Percentiles rank a stretch among this genome's conserved stretches.
phyloP scores from a whole-genome alignment of 768 basidiomycete species.

The Phylloporus sp. region DNA sequence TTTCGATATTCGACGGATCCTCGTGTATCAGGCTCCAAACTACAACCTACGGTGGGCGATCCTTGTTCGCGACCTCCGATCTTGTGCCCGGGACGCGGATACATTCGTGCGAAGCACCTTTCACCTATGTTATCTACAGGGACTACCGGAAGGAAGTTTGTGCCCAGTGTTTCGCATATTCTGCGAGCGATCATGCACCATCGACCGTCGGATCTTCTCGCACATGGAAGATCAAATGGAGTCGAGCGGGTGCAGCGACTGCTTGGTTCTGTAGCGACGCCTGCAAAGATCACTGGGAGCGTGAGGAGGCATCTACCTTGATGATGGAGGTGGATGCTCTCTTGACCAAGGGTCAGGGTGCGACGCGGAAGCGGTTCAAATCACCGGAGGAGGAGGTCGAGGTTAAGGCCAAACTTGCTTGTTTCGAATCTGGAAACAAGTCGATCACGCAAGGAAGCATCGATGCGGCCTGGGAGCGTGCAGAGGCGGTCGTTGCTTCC shows the following conservation, averaged over 20 bases:
- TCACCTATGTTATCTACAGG: constrained; percentile 53
- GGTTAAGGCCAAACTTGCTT: constrained; percentile 15
- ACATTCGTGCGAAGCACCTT: constrained; percentile 44
- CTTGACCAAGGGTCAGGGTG: constrained; percentile 32
- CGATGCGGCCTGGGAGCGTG: constrained; percentile 44
- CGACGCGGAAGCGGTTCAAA: constrained; percentile 28
- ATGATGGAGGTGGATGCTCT: constrained; percentile 31
- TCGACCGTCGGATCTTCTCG: constrained; percentile 20
- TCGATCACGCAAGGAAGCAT: constrained; percentile 37
- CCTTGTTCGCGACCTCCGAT: constrained; percentile 42
- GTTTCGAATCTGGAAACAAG: constrained; percentile 7
- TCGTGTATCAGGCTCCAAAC: constrained; percentile 22
- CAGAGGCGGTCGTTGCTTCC: constrained; percentile 30
- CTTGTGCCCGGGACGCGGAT: constrained; percentile 43
- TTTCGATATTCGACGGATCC: background rate
- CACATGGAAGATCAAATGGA: constrained; percentile 43
- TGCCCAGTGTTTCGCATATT: constrained; percentile 58
- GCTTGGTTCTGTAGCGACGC: constrained; percentile 53
- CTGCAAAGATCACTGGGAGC: constrained; percentile 45
- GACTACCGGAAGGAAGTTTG: constrained; percentile 66
- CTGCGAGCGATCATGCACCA: constrained; percentile 28
- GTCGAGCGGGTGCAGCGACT: constrained; percentile 32
- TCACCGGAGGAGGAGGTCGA: constrained; percentile 19
- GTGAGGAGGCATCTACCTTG: constrained; percentile 30
- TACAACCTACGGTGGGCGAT: constrained; percentile 49